Conservation (phyloP, 345 rosid species). For the Boechera divaricarpa region DNA sequence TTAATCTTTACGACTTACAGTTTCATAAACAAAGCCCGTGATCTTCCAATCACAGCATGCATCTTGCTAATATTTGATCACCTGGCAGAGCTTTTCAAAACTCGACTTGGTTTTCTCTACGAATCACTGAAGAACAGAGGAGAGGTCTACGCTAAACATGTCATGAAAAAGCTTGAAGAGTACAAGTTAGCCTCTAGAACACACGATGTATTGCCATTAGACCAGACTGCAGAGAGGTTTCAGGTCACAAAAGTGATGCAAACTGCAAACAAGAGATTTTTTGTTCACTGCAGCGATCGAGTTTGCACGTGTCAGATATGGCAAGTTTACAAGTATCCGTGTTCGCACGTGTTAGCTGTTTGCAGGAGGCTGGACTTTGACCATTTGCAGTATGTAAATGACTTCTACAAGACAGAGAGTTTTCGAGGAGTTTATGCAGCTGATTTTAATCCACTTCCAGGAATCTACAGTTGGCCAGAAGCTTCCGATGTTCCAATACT, state of each 20-base stretch:
- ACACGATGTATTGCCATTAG: neutral
- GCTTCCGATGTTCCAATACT: neutral
- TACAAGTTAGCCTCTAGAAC: neutral
- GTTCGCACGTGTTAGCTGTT: conserved; percentile 23
- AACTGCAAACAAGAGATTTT: neutral
- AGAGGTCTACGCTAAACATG: neutral
- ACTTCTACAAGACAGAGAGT: neutral
- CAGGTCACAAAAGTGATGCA: conserved; percentile 24
- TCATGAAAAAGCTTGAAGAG: conserved; percentile 18
- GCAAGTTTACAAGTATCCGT: conserved; percentile 12
- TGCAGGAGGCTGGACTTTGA: conserved; percentile 21
- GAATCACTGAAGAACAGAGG: neutral
- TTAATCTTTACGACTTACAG: neutral
- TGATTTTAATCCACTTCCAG: neutral
- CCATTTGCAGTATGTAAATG: conserved; percentile 28
- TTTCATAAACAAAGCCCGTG: neutral
- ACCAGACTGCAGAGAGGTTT: neutral
- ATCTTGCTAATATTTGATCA: conserved; percentile 21
- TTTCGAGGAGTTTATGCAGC: neutral
- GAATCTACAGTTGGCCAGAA: conserved; percentile 25
- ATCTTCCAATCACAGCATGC: conserved; percentile 21
- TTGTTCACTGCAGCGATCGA: neutral
- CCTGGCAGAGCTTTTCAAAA: conserved; percentile 12
- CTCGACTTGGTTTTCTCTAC: neutral
- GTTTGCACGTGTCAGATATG: conserved; percentile 7